Evolutionary conservation across 164 flowering plant species (phyloP).

Genomic region (Kingdonia uniflora): DNA sequence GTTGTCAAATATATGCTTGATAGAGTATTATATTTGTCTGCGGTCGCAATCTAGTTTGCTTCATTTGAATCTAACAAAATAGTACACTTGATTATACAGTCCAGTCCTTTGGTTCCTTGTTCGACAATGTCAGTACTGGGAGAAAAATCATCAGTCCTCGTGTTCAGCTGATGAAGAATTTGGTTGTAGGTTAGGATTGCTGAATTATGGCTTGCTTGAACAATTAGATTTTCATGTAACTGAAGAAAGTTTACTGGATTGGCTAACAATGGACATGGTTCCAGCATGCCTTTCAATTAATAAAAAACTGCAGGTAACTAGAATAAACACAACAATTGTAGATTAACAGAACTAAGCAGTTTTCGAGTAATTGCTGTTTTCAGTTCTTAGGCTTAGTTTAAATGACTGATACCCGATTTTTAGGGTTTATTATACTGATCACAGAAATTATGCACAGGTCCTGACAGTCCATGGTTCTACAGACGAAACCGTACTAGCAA

Average conservation of each 20-base stretch:
- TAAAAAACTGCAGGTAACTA: conserved; percentile 53
- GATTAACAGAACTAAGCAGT: neutral
- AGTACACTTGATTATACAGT: neutral
- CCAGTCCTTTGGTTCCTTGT: neutral
- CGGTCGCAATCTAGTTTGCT: neutral
- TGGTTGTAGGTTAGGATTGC: too few relatives aligned
- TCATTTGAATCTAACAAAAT: too few relatives aligned
- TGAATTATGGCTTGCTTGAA: conserved; percentile 28
- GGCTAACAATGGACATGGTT: conserved; percentile 46
- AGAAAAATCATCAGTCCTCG: too few relatives aligned
- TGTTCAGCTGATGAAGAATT: too few relatives aligned
- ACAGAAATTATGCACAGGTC: conserved; percentile 50
- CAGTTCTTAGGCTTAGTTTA: neutral
- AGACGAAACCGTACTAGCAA: conserved; percentile 62
- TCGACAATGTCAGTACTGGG: neutral
- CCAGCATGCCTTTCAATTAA: conserved; percentile 39
- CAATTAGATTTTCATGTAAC: conserved; percentile 58
- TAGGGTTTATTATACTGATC: neutral
- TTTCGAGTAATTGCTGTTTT: neutral
- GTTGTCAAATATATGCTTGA: too few relatives aligned
- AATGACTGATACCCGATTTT: too few relatives aligned
- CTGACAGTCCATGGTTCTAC: conserved; percentile 79
- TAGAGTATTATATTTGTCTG: neutral
- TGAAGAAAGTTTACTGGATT: conserved; percentile 69
- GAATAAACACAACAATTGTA: neutral